Conservation (phyloP, 768 basidiomycete genomes). For the Tulasnella sp. region DNA sequence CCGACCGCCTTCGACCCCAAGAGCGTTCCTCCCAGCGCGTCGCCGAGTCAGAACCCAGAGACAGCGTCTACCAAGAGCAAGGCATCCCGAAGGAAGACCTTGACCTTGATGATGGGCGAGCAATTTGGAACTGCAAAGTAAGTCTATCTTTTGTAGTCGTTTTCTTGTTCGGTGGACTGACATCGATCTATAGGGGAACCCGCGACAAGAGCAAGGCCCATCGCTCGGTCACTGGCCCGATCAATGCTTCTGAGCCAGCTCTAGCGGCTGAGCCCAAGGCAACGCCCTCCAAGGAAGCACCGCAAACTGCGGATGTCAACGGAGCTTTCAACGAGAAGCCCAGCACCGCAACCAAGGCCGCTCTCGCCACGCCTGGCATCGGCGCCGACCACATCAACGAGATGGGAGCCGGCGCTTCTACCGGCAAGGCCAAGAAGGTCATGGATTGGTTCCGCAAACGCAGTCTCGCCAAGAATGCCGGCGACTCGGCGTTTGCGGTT, state of each 20-base stretch:
- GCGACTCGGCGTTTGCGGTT: slow-evolving; percentile 2
- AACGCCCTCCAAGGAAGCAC: not conserved
- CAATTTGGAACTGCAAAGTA: slow-evolving; percentile 48
- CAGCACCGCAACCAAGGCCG: not conserved
- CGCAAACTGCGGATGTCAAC: slow-evolving; percentile 8
- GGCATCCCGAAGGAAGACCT: slow-evolving; percentile 57
- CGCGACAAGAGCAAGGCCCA: slow-evolving; percentile 19
- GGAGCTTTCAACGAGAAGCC: slow-evolving; percentile 9
- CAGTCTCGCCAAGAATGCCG: slow-evolving; percentile 34
- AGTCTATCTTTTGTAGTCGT: not conserved
- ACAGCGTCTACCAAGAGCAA: slow-evolving; percentile 42
- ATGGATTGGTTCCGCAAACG: slow-evolving; percentile 92
- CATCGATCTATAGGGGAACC: not conserved
- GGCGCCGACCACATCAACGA: not conserved
- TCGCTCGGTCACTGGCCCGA: slow-evolving; percentile 16
- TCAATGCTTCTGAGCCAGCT: not conserved
- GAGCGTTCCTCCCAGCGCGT: slow-evolving; percentile 23
- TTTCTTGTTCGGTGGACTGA: slow-evolving; percentile 8
- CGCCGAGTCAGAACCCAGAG: slow-evolving; percentile 17
- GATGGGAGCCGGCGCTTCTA: slow-evolving; percentile 40
- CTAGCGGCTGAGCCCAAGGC: not conserved
- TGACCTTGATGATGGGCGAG: slow-evolving; percentile 76
- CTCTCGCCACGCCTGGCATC: not conserved
- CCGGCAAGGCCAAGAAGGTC: slow-evolving; percentile 88
- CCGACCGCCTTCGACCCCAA: slow-evolving; percentile 23